Base-by-base conservation (phyloP, 805 yeast genomes). In the Pichia phayaonensis region DNA sequence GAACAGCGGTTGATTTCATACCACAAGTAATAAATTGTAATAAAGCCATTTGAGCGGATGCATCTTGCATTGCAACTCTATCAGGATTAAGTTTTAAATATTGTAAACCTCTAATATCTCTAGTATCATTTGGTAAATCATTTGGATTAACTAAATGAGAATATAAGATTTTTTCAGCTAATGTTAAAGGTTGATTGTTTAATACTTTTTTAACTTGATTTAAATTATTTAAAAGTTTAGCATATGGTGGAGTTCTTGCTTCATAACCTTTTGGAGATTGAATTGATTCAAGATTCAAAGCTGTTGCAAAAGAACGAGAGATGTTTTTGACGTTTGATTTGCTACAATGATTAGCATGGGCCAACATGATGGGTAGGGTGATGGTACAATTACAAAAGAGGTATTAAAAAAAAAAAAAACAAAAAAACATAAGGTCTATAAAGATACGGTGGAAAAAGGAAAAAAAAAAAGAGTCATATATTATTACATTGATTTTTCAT, bases 1-100 rank as follows among this genome's bases (percentile, higher is more conserved):
- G 97, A 56, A 92, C 92, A 51, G 95, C 95, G 47, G 90, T 95
- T 66, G 81, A 79, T 55, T 87, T 84, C 81, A 90, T 74, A 64
- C 95, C 96, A 61, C 96, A 95, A 54, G 96, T 86, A 95, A 90
- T 90, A 71, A 90, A 90, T 76, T 90, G 98, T 65, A 90, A 76
- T 61, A 90, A 80, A 51, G 97, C 97, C 98, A 90, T 90, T 76
- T 90, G 98, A 52, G 97, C 97, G 52, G 97, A 89, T 52, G 98
- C 98, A 76, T 90, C 98, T 77, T 90, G 98, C 86, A 96, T 90
- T 46, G 97, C 97, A 55, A 92, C 97, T 71, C 98, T 83, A 71
- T 90, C 98, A 50, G 98, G 98, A 73, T 95, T 84, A 68, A 92
- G 79, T 74, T 92, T 92, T 71, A 90, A 79, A 74, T 92, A 92